A percentile compares a stretch with the other conserved stretches of the same genome.
Evolutionary conservation across 2,329 filamentous ascomycete species (phyloP).

Genomic region (Dothistroma septosporum): DNA sequence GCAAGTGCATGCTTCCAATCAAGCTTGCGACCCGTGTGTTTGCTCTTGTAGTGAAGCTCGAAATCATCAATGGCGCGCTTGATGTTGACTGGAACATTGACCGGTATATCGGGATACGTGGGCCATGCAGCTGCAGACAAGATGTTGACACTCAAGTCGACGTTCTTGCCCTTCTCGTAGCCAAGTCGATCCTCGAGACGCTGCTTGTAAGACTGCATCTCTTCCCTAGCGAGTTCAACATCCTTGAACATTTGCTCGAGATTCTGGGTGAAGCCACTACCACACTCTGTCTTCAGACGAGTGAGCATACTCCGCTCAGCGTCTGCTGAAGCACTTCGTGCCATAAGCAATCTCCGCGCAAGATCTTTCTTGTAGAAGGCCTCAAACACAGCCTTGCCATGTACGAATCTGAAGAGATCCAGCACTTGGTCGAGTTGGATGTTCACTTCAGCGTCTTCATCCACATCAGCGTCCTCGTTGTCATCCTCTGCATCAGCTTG

Average conservation of each 20-base stretch:
- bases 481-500: conserved; percentile 54
- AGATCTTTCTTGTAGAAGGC: conserved; percentile 99
- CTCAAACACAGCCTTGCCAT: conserved; percentile 96
- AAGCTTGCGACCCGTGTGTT: conserved; percentile 81
- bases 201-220: conserved; percentile 83
- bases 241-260: conserved; percentile 99
- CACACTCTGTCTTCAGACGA: conserved; percentile 89
- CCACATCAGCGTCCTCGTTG: conserved; percentile 60
- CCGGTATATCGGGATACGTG: conserved; percentile 71
- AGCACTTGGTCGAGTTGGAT: conserved; percentile 87
- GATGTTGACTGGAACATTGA: conserved; percentile 73
- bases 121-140: conserved; percentile 93
- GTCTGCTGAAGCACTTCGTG: conserved; percentile 86
- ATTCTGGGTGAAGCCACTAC: conserved; percentile 91
- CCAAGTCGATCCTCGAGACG: conserved; percentile 54
- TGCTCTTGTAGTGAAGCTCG: conserved; percentile 78
- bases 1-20: conserved; percentile 92
- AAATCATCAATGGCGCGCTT: conserved; percentile 74
- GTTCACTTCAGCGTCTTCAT: conserved; percentile 90
- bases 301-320: conserved; percentile 94
- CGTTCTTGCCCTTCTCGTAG: conserved; percentile 47
- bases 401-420: conserved; percentile 92
- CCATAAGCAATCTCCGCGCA: conserved; percentile 83
- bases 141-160: conserved; percentile 82
- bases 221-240: conserved; percentile 85